Evolutionary conservation across 306 rosid genomes (phyloP).

Genomic region (Trifolium subterraneum): DNA sequence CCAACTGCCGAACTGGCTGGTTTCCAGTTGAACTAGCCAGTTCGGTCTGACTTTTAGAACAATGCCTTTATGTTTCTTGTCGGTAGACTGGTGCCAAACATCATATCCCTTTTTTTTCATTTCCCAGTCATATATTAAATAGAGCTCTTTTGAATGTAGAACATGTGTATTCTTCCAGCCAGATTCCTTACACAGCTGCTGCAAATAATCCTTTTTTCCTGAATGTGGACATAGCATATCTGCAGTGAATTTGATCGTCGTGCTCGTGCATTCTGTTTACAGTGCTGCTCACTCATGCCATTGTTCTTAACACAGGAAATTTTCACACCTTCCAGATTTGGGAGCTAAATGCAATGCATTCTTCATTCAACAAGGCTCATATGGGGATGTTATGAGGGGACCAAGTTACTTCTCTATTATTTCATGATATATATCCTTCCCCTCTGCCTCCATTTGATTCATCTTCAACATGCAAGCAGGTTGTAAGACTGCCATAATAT

Average conservation of each 20-base stretch:
- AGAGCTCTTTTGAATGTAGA: neutral
- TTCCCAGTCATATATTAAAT: neutral
- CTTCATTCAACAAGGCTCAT: neutral
- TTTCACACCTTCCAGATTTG: neutral
- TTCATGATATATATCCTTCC: neutral
- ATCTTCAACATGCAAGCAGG: constrained; percentile 16
- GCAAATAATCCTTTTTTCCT: neutral
- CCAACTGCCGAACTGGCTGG: no score
- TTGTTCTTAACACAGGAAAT: neutral
- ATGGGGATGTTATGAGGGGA: neutral
- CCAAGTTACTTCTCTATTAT: neutral
- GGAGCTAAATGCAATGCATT: constrained; percentile 2
- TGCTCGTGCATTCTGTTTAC: constrained; percentile 11
- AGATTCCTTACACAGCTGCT: no score
- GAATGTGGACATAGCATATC: neutral
- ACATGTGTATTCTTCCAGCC: neutral
- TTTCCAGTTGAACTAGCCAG: no score
- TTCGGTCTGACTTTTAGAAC: no score
- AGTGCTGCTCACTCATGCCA: neutral
- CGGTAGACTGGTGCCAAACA: no score
- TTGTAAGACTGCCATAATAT: constrained; percentile 17
- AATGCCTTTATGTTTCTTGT: no score
- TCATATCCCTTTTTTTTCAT: neutral
- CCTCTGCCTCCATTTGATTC: constrained; percentile 6
- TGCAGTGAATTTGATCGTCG: neutral